Evolutionary conservation across 1,139 yeast genomes (phyloP), one percentile per base, ranked within the genome.

Genomic region (Pichia sp.): DNA sequence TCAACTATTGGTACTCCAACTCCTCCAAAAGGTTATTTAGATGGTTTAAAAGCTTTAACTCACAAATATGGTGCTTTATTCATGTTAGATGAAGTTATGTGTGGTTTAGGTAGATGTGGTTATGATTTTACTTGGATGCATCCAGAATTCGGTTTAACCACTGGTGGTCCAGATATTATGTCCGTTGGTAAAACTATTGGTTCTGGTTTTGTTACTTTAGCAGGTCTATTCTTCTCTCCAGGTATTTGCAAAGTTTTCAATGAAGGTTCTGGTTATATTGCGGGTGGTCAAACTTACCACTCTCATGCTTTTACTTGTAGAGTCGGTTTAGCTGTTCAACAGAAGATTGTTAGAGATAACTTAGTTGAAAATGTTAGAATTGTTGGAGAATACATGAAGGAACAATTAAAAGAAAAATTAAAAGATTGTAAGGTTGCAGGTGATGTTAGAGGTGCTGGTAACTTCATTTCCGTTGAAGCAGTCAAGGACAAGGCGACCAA

Each of bases 141-240:
- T 42, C 62, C 62, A 30, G 61, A 58, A 2, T 57, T 55, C 31
- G 61, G 62, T 38, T 49, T 58, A n/a, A 68, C 70, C 23, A 55
- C 61, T 5, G 71, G 62, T 32, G 80, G 76, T 28, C 85, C 84
- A 45, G 84, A 79, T 59, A 63, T 79, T 48, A 78, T 76, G 61
- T 69, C 79, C 25, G 76, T 76, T 50, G 85, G 84, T 53, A 79
- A 79, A 60, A 78, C 84, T 22, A 67, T 79, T 46, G 84, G 84
- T 49, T 75, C 81, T 6, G 85, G 85, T 16, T 74, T 70, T 50
- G 79, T 75, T 31, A 76, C 84, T 37, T 73, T 78, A 59, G 82
- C 84, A 23, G 82, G 82, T 49, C 68, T 78, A 38, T 64, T 79
- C 49, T 61, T 79, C 8, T 68, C 79, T 16, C 80, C 82, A 45